Evolutionary conservation across 1,284 basidiomycete species (phyloP).

Genomic region (Rhizopogon parksii): DNA sequence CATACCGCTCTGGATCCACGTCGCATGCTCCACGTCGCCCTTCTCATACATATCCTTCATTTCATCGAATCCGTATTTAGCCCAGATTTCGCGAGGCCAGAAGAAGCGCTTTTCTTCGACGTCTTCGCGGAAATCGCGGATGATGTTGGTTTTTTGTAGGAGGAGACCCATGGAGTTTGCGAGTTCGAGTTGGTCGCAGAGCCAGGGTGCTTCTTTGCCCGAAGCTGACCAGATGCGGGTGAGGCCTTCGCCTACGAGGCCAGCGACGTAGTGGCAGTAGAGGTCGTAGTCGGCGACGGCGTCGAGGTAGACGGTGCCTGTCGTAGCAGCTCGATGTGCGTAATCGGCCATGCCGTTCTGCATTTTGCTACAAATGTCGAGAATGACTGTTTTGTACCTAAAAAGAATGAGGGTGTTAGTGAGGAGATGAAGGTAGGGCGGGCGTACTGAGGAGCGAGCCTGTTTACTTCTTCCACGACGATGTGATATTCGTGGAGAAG

Average conservation of each 20-base stretch:
- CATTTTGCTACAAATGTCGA: conserved; percentile 84
- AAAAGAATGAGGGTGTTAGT: neutral
- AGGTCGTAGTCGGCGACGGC: conserved; percentile 86
- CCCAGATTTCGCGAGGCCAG: conserved; percentile 96
- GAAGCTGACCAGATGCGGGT: conserved; percentile 88
- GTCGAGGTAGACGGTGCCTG: conserved; percentile 63
- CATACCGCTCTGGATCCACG: conserved; percentile 85
- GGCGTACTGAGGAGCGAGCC: conserved; percentile 58
- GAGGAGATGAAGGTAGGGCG: conserved; percentile 1
- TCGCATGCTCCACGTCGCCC: conserved; percentile 54
- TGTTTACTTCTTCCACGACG: conserved; percentile 79
- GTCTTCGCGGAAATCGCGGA: conserved; percentile 94
- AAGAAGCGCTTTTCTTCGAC: conserved; percentile 82
- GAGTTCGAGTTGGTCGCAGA: conserved; percentile 80
- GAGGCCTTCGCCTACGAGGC: conserved; percentile 94
- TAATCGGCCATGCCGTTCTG: conserved; percentile 94
- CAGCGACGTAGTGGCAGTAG: conserved; percentile 99
- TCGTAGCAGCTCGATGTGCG: conserved; percentile 73
- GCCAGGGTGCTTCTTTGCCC: conserved; percentile 73
- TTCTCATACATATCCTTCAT: conserved; percentile 56
- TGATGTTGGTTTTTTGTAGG: conserved; percentile 98
- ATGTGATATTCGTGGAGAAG: conserved; percentile 83
- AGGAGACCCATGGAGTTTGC: conserved; percentile 96
- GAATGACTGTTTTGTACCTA: conserved; percentile 79
- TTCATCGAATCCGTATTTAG: conserved; percentile 63